These are phyloP conservation scores for Pterocarpus macrocarpus DNA, from an alignment of 306 rosid genomes.

Conservation along the genomic window DNA sequence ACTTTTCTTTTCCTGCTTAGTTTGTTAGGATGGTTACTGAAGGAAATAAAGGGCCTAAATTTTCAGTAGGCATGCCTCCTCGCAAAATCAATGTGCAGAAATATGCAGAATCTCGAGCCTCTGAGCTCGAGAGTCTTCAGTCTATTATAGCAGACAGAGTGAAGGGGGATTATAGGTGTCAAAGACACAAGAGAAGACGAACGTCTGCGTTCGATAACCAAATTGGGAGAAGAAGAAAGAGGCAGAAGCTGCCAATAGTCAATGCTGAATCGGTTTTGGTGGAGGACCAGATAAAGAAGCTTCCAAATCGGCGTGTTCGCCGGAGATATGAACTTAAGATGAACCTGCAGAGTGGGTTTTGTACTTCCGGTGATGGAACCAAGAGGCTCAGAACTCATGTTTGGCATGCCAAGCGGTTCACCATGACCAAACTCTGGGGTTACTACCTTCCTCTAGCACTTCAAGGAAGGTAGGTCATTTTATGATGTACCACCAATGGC, in stretches of 20 bases:
- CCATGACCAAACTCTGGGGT: slow-evolving; percentile 91
- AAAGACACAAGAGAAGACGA: slow-evolving; percentile 84
- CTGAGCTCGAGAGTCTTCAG: slow-evolving; percentile 76
- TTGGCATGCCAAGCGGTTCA: slow-evolving; percentile 91
- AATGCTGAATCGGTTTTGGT: slow-evolving; percentile 23
- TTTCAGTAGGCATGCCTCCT: slow-evolving; percentile 52
- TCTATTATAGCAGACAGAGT: slow-evolving; percentile 57
- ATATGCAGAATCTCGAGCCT: slow-evolving; percentile 69
- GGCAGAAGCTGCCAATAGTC: slow-evolving; percentile 41
- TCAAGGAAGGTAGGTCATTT: slow-evolving; percentile 73
- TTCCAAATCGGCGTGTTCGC: slow-evolving; percentile 57
- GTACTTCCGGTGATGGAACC: slow-evolving; percentile 79
- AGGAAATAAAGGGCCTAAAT: slow-evolving; percentile 30
- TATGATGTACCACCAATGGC: not conserved
- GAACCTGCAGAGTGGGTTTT: slow-evolving; percentile 72
- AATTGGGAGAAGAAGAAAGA: slow-evolving; percentile 56
- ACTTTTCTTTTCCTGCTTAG: not conserved
- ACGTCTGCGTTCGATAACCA: slow-evolving; percentile 67
- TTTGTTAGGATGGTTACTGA: slow-evolving; percentile 37
- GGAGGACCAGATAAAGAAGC: slow-evolving; percentile 44
- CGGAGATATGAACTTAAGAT: slow-evolving; percentile 67
- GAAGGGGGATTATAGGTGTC: slow-evolving; percentile 64
- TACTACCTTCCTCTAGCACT: slow-evolving; percentile 77
- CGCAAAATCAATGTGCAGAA: slow-evolving; percentile 72
- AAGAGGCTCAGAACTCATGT: slow-evolving; percentile 92